These are phyloP conservation scores for Eremochloa ophiuroides DNA, from an alignment of 176 grass and related monocot species.

Conservation along the genomic window DNA sequence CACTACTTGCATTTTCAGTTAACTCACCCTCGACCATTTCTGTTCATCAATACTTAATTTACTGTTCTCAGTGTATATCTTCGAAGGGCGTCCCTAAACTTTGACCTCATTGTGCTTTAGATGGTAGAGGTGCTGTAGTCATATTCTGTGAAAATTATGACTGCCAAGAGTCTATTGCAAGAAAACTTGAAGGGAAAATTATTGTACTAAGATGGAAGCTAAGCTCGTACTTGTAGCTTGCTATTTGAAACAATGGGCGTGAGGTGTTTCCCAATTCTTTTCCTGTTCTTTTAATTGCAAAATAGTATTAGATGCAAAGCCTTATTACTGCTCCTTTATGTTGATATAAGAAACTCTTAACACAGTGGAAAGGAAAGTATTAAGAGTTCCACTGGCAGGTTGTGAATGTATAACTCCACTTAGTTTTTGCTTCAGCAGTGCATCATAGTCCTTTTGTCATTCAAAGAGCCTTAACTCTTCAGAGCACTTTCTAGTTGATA, in stretches of 20 bases:
- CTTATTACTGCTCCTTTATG: neutral
- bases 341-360: neutral
- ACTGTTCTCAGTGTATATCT: neutral
- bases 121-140: neutral
- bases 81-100: neutral
- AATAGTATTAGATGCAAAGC: neutral
- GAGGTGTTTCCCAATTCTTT: neutral
- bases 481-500: neutral
- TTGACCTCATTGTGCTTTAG: neutral
- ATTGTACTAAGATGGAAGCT: neutral
- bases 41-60: neutral
- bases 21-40: neutral
- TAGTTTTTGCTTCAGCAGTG: neutral
- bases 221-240: neutral
- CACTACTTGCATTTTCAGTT: neutral
- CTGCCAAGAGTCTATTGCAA: neutral
- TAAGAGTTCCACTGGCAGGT: neutral
- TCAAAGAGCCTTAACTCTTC: neutral
- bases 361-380: neutral
- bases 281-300: neutral
- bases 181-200: neutral
- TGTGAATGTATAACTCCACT: neutral
- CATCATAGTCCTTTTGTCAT: neutral
- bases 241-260: neutral
- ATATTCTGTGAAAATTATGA: neutral